Evolutionary conservation across 176 grass and related monocot genomes (phyloP), one percentile per base, ranked within the genome.

Genomic region (Hsuehochloa calcarea): DNA sequence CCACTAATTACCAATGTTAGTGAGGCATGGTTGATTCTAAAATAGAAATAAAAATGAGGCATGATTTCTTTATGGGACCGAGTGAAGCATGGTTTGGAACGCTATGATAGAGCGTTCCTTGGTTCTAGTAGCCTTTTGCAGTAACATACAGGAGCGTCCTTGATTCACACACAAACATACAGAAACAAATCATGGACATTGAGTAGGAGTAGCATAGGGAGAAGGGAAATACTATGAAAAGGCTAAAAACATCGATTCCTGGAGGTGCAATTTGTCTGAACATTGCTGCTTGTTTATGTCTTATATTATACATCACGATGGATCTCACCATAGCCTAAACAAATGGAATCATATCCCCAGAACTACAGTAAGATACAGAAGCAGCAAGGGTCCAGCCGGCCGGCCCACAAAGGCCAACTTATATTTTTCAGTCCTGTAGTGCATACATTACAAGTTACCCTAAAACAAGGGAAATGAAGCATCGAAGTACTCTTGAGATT

Each of bases 281-380:
- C 68, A 79, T 74, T 80, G 80, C 80, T 84, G 85, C 89, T 80
- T 84, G 66, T 75, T 80, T 90, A 79, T 90, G 89, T 73, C 74
- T 79, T 79, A 62, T 90, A 87, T 90, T 75, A 64, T 76, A 90
- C 85, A 90, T 55, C 68, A 70, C 34, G 41, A 14, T 25, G 80
- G 60, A 90, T 80, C 89, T 90, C 43, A 70, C 75, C 9, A 50
- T 75, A 75, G 80, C 49, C 40, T 75, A 69, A 61, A 68, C 39
- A 70, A 44, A 74, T 80, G 43, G 39, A 79, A 62, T 68, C 50
- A 68, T 74, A 54, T 69, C 43, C 49, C 60, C 85, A 74, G 44
- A 63, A 37, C 89, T 11, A 84, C 65, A 61, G 75, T 7, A 50
- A 75, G 85, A 91, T 90, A 84, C 80, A 80, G 68, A 80, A 80